Percentiles rank a stretch among this genome's conserved stretches.
phyloP scores from a whole-genome alignment of 2,329 filamentous ascomycete species.

The Colletotrichum sp. region DNA sequence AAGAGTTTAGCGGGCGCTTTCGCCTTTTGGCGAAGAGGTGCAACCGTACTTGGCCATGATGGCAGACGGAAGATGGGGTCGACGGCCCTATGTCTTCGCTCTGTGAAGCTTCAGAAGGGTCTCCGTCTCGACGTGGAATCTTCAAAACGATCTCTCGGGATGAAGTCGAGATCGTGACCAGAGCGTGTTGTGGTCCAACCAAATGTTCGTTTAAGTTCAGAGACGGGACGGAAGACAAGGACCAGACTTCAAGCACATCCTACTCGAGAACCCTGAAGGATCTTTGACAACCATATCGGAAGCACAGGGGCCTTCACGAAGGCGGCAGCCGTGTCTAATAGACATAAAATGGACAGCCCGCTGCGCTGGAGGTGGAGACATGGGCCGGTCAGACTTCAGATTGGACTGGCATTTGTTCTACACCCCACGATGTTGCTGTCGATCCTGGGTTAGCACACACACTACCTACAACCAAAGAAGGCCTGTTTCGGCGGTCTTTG shows the following conservation, averaged over 20 bases:
- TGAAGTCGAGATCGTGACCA: background rate
- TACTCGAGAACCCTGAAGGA: background rate
- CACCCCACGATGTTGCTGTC: constrained; percentile 39
- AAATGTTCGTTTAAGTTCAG: background rate
- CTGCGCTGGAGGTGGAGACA: constrained; percentile 31
- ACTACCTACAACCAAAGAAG: background rate
- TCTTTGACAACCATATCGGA: constrained; percentile 7
- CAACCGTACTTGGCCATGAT: constrained; percentile 19
- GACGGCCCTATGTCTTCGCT: background rate
- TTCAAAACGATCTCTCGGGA: background rate
- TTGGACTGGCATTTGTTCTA: constrained; percentile 30
- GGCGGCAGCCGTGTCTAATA: constrained; percentile 29
- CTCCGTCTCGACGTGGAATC: background rate
- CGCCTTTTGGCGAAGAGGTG: background rate
- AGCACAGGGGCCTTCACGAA: constrained; percentile 8
- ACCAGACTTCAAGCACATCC: background rate
- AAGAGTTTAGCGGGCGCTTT: constrained; percentile 26
- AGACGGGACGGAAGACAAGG: background rate
- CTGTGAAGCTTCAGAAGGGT: background rate
- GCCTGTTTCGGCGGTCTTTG: constrained; percentile 11
- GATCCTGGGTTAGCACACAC: constrained; percentile 30
- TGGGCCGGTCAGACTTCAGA: constrained; percentile 29
- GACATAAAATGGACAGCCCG: constrained; percentile 32
- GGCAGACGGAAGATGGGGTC: background rate
- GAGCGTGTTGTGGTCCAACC: background rate